These are phyloP conservation scores for Besnoitia besnoiti DNA, from an alignment of 169 alveolate genomes.

Conservation along the genomic window DNA sequence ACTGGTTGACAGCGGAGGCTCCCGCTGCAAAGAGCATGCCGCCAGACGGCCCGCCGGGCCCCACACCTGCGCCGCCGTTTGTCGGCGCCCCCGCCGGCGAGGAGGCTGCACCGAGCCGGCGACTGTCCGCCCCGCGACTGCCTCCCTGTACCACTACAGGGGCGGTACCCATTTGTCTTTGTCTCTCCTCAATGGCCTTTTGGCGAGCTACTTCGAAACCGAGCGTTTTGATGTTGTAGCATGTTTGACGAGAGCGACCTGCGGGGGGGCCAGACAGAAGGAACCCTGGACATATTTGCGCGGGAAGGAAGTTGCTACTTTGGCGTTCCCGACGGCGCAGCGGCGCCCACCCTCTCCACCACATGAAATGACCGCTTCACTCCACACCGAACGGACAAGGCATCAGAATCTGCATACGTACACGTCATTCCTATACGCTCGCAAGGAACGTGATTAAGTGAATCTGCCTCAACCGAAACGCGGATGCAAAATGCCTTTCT, in stretches of 20 bases:
- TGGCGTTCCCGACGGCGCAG: background rate
- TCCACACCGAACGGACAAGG: no score
- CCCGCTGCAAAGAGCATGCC: no score
- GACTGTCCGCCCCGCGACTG: background rate
- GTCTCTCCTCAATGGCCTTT: slow-evolving; percentile 62
- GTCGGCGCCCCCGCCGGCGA: background rate
- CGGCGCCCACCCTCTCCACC: background rate
- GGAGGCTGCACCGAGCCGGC: background rate
- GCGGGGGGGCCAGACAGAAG: background rate
- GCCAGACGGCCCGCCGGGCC: background rate
- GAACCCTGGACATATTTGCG: background rate
- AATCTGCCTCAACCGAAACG: no score
- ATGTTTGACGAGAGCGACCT: slow-evolving; percentile 67
- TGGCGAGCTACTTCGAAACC: slow-evolving; percentile 66
- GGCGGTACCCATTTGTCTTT: slow-evolving; percentile 44
- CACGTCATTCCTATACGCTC: background rate
- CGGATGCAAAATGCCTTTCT: no score
- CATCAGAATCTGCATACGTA: background rate
- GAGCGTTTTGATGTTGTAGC: slow-evolving; percentile 58
- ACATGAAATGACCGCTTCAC: no score
- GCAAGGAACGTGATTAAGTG: background rate
- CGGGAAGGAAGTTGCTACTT: background rate
- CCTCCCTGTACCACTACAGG: background rate
- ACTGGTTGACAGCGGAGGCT: no score
- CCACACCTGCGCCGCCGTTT: background rate